These are phyloP conservation scores for Lactifluus volemus DNA, from an alignment of 768 basidiomycete species.

Conservation along the genomic window DNA sequence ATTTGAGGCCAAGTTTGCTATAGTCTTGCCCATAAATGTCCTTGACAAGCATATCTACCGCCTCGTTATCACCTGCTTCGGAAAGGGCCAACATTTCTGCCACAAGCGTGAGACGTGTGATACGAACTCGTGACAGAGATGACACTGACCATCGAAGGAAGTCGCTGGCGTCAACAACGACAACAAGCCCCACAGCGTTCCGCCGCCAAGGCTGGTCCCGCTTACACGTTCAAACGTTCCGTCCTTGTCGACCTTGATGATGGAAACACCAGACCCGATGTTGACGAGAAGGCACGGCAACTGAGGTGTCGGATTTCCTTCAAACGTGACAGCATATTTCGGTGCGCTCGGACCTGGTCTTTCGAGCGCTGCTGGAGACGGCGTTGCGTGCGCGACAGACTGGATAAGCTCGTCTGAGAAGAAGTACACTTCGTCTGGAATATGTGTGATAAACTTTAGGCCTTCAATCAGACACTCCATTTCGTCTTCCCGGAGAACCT, in stretches of 20 bases:
- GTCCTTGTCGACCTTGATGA: slow-evolving; percentile 95
- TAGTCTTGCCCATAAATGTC: slow-evolving; percentile 99
- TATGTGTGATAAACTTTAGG: slow-evolving; percentile 89
- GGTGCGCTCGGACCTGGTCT: slow-evolving; percentile 91
- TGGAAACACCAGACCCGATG: slow-evolving; percentile 95
- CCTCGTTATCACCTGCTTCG: slow-evolving; percentile 86
- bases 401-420: slow-evolving; percentile 97
- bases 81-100: slow-evolving; percentile 95
- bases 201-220: slow-evolving; percentile 94
- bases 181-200: slow-evolving; percentile 93
- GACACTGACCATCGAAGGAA: slow-evolving; percentile 85
- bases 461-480: slow-evolving; percentile 99
- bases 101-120: slow-evolving; percentile 10
- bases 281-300: slow-evolving; percentile 96
- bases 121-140: background rate
- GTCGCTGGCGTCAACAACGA: slow-evolving; percentile 92
- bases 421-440: slow-evolving; percentile 96
- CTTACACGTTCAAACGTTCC: slow-evolving; percentile 94
- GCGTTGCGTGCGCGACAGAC: slow-evolving; percentile 36
- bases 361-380: slow-evolving; percentile 38
- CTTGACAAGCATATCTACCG: slow-evolving; percentile 97
- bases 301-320: slow-evolving; percentile 73
- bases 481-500: slow-evolving; percentile 89
- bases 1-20: slow-evolving; percentile 89
- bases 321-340: slow-evolving; percentile 81